Evolutionary conservation across 2,329 filamentous ascomycete species (phyloP).

Genomic region (Pyrenophora graminea): DNA sequence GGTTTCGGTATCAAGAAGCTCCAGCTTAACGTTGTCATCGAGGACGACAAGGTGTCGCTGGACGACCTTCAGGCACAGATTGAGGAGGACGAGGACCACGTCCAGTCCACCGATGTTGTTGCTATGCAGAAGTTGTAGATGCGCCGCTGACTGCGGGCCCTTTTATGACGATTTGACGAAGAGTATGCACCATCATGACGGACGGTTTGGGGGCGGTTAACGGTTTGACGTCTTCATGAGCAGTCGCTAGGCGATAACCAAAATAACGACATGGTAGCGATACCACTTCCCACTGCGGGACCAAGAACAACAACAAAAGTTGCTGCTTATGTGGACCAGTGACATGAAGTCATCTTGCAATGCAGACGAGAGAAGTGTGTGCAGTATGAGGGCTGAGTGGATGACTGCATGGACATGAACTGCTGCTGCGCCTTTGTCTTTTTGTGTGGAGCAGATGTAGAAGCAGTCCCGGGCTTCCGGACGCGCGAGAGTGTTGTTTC

Average conservation of each 20-base stretch:
- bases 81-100: slow-evolving; percentile 85
- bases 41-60: slow-evolving; percentile 93
- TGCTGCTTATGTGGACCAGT: slow-evolving; percentile 6
- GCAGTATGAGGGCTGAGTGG: too few species aligned
- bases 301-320: slow-evolving; percentile 7
- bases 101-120: slow-evolving; percentile 94
- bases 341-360: not conserved
- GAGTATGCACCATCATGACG: slow-evolving; percentile 28
- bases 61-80: slow-evolving; percentile 88
- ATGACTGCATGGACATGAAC: too few species aligned
- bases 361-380: too few species aligned
- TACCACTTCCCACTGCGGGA: slow-evolving; percentile 25
- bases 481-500: slow-evolving; percentile 15
- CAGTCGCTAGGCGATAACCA: slow-evolving; percentile 32
- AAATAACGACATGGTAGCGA: slow-evolving; percentile 33
- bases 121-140: slow-evolving; percentile 51
- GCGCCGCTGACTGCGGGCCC: slow-evolving; percentile 6
- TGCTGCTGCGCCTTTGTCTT: too few species aligned
- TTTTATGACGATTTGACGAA: slow-evolving; percentile 21
- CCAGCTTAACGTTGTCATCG: slow-evolving; percentile 96
- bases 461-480: too few species aligned
- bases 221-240: slow-evolving; percentile 42
- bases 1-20: slow-evolving; percentile 99
- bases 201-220: slow-evolving; percentile 26
- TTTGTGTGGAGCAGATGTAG: too few species aligned